Conservation (phyloP, 2,329 filamentous ascomycete species). For the Ceratocystis alfenasii region DNA sequence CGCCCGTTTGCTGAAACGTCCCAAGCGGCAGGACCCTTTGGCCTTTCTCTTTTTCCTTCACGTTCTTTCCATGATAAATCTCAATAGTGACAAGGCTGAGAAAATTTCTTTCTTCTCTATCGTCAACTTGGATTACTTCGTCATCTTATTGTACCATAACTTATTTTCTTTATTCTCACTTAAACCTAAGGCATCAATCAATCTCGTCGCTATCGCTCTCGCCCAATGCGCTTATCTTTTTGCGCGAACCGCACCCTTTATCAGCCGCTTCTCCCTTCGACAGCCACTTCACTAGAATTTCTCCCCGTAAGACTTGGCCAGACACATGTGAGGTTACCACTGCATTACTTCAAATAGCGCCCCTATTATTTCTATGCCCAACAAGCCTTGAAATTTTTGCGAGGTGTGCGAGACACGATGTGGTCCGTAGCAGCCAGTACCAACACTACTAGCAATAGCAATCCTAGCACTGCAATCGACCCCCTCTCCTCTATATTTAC, state of each 20-base stretch:
- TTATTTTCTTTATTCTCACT: not conserved
- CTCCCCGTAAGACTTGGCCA: not conserved
- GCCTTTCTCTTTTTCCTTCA: not conserved
- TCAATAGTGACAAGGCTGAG: not conserved
- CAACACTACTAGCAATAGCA: constrained; percentile 11
- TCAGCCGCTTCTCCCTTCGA: not conserved
- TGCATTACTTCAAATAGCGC: not conserved
- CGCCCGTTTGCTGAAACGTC: constrained; percentile 8
- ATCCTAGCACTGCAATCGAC: constrained; percentile 10
- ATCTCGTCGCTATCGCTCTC: not conserved
- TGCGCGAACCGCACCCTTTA: not conserved
- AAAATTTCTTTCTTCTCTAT: not conserved
- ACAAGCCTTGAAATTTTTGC: not conserved
- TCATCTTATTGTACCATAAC: not conserved
- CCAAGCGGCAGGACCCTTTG: constrained; percentile 7
- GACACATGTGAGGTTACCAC: not conserved
- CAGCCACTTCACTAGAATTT: not conserved
- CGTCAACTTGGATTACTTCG: not conserved
- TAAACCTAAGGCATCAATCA: not conserved
- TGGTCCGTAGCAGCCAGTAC: constrained; percentile 15
- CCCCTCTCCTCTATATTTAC: constrained; percentile 17
- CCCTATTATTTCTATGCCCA: not conserved
- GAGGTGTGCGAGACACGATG: constrained; percentile 6
- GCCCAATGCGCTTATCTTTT: not conserved
- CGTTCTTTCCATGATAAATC: not conserved